Conservation (phyloP, 305 asterid genomes). For the Caryopteris hybrid region DNA sequence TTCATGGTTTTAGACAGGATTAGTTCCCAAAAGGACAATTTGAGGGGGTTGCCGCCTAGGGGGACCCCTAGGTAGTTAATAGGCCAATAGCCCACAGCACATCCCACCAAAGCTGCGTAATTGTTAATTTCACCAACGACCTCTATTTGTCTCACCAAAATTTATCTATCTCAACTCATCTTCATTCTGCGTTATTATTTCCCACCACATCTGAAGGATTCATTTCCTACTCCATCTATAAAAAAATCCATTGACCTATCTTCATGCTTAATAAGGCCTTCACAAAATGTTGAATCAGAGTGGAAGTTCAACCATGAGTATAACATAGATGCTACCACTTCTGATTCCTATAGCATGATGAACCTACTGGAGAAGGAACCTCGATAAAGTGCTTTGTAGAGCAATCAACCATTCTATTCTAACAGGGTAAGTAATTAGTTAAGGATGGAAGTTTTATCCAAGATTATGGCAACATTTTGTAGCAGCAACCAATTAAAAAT, state of each 20-base stretch:
- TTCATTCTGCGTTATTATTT: background rate
- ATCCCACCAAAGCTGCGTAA: too few relatives aligned
- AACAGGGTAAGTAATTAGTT: background rate
- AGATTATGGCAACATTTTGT: background rate
- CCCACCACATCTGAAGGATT: background rate
- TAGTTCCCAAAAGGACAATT: too few relatives aligned
- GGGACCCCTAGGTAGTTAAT: too few relatives aligned
- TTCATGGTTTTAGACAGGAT: too few relatives aligned
- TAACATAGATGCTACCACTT: background rate
- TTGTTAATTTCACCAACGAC: too few relatives aligned
- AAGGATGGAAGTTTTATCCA: background rate
- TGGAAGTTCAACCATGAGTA: background rate
- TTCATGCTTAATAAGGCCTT: background rate
- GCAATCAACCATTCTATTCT: background rate
- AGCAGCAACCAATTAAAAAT: background rate
- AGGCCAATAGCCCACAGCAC: too few relatives aligned
- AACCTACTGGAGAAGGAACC: background rate
- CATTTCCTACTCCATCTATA: background rate
- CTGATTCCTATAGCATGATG: background rate
- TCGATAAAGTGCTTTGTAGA: background rate
- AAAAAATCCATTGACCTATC: background rate
- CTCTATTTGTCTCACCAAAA: background rate
- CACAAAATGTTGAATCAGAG: background rate
- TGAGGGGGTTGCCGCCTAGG: too few relatives aligned
- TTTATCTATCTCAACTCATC: background rate